phyloP scores from a whole-genome alignment of 768 basidiomycete genomes.

The Termitomyces sp. region DNA sequence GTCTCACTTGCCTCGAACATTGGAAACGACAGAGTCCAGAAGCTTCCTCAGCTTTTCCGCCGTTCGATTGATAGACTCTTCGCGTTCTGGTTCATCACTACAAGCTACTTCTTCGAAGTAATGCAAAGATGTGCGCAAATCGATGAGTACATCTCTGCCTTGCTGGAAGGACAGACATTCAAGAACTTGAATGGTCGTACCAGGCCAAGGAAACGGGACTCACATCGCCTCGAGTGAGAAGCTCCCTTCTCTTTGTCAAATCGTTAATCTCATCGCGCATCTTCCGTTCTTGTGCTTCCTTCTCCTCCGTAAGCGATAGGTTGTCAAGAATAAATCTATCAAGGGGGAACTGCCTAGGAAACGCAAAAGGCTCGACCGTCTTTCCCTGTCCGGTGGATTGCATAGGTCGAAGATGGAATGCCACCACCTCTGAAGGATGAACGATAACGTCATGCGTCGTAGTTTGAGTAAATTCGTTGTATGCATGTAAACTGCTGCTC shows the following conservation, averaged over 20 bases:
- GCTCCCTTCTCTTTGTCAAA: constrained; percentile 41
- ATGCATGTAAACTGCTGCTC: constrained; percentile 34
- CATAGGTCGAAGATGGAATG: constrained; percentile 41
- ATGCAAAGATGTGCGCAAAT: constrained; percentile 56
- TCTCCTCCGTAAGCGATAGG: constrained; percentile 37
- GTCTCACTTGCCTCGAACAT: constrained; percentile 44
- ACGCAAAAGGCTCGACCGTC: constrained; percentile 45
- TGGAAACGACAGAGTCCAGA: constrained; percentile 46
- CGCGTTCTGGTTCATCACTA: constrained; percentile 44
- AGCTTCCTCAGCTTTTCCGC: constrained; percentile 49
- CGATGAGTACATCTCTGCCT: constrained; percentile 53
- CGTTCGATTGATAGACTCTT: constrained; percentile 37
- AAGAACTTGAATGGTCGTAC: neutral
- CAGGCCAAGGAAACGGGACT: constrained; percentile 17
- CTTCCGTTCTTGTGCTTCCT: constrained; percentile 30
- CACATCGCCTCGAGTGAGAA: constrained; percentile 55
- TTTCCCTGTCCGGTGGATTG: constrained; percentile 17
- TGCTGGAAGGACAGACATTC: constrained; percentile 34
- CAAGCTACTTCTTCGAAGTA: constrained; percentile 72
- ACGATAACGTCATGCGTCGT: constrained; percentile 55
- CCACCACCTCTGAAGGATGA: constrained; percentile 58
- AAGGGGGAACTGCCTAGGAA: constrained; percentile 63
- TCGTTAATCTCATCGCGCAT: constrained; percentile 45
- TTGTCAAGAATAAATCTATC: constrained; percentile 70
- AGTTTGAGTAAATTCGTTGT: constrained; percentile 19